These are phyloP conservation scores for Termitomyces sp. DNA, from an alignment of 768 basidiomycete genomes.

Conservation along the genomic window DNA sequence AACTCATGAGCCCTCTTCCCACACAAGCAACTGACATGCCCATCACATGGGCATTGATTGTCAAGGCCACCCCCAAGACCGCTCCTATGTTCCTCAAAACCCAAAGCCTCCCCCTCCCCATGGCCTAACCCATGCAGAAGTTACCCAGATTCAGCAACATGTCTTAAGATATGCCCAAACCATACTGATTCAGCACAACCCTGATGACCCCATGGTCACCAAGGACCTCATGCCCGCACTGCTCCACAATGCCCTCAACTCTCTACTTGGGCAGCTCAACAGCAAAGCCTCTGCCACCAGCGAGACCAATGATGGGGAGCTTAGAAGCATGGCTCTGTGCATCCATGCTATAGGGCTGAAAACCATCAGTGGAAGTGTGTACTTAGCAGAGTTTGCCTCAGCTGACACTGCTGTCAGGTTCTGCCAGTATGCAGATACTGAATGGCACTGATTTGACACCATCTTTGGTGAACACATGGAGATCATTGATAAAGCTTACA, in stretches of 20 bases:
- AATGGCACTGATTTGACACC: not conserved
- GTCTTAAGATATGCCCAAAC: not conserved
- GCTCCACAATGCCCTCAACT: not conserved
- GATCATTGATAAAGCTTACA: not conserved
- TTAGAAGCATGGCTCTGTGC: not conserved
- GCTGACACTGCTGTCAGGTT: not conserved
- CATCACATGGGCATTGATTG: not conserved
- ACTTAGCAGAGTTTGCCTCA: not conserved
- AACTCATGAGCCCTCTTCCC: not conserved
- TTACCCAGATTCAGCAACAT: not conserved
- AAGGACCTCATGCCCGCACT: not conserved
- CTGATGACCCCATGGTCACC: not conserved
- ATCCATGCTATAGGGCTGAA: not conserved
- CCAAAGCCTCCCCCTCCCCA: too few species aligned
- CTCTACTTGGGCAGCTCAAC: not conserved
- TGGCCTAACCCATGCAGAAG: not conserved
- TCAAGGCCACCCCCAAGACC: not conserved
- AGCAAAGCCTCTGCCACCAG: not conserved
- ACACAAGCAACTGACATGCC: rapidly evolving
- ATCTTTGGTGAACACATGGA: not conserved
- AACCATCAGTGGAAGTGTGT: not conserved
- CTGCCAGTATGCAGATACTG: not conserved
- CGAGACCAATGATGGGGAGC: not conserved
- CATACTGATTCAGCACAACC: not conserved
- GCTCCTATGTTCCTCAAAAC: not conserved